These are phyloP conservation scores for Mortierella sp. DNA, from an alignment of 371 early-diverging fungal species.

Conservation along the genomic window DNA sequence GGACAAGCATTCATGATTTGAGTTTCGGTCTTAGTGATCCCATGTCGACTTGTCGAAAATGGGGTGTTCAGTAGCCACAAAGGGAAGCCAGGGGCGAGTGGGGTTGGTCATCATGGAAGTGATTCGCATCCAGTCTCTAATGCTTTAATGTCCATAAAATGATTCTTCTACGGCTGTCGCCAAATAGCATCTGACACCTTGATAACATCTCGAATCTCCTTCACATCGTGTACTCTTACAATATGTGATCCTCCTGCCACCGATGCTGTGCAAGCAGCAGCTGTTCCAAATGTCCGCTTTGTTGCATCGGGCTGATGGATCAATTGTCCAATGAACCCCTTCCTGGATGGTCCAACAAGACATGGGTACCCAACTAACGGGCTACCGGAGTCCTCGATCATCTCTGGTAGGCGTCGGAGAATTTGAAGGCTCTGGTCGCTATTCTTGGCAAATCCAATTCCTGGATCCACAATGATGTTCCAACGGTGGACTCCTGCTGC, in stretches of 20 bases:
- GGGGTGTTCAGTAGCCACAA: too few relatives aligned
- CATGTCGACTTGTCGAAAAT: too few relatives aligned
- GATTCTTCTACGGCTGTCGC: too few relatives aligned
- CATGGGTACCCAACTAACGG: conserved; percentile 82
- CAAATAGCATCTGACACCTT: conserved; percentile 87
- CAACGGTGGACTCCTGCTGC: conserved; percentile 88
- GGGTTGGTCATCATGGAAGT: too few relatives aligned
- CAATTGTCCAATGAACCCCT: conserved; percentile 85
- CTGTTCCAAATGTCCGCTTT: conserved; percentile 91
- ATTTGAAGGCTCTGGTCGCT: conserved; percentile 88
- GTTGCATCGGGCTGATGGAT: conserved; percentile 79
- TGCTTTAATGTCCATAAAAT: too few relatives aligned
- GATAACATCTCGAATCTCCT: conserved; percentile 89
- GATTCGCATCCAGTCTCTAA: too few relatives aligned
- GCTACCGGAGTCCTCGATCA: conserved; percentile 59
- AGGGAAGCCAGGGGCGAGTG: too few relatives aligned
- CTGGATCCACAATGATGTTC: conserved; percentile 97
- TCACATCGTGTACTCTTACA: conserved; percentile 94
- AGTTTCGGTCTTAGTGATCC: too few relatives aligned
- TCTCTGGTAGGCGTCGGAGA: conserved; percentile 73
- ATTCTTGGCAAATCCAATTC: conserved; percentile 97
- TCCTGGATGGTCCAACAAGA: conserved; percentile 88
- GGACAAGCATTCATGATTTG: too few relatives aligned
- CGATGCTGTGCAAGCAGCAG: conserved; percentile 91
- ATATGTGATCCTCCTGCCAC: conserved; percentile 89